phyloP scores from a whole-genome alignment of 2,329 filamentous ascomycete species.

The Aspergillus terreus region DNA sequence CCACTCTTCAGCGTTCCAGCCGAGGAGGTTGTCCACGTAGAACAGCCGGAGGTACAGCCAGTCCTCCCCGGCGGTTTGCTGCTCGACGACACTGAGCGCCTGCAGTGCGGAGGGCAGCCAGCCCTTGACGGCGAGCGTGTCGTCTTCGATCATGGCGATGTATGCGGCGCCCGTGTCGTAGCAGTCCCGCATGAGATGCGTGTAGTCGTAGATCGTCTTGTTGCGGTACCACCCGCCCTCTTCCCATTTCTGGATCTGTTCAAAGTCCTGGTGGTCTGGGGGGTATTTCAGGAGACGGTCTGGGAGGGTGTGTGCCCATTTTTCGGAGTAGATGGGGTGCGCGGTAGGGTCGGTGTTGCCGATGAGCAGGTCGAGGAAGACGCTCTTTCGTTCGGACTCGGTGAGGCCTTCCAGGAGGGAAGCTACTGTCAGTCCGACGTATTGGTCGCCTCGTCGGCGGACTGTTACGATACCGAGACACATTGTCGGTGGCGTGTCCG shows the following conservation, averaged over 20 bases:
- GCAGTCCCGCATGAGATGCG: slow-evolving; percentile 39
- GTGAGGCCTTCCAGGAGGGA: slow-evolving; percentile 41
- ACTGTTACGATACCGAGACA: slow-evolving; percentile 44
- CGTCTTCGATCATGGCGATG: slow-evolving; percentile 45
- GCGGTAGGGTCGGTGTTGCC: slow-evolving; percentile 36
- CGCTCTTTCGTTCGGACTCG: slow-evolving; percentile 33
- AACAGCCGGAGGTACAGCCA: slow-evolving; percentile 44
- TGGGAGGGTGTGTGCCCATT: slow-evolving; percentile 37
- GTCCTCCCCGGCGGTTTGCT: slow-evolving; percentile 3
- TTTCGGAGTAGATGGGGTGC: slow-evolving; percentile 38
- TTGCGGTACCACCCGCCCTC: slow-evolving; percentile 20
- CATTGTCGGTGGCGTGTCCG: slow-evolving; percentile 14
- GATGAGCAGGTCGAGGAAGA: slow-evolving; percentile 41
- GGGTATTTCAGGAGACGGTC: slow-evolving; percentile 41
- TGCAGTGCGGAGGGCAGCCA: slow-evolving; percentile 41
- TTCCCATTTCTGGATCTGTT: slow-evolving; percentile 9
- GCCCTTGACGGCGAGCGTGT: slow-evolving; percentile 43
- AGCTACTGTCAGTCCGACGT: slow-evolving; percentile 39
- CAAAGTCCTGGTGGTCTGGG: slow-evolving; percentile 20
- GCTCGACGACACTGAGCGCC: slow-evolving; percentile 31
- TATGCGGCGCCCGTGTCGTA: slow-evolving; percentile 36
- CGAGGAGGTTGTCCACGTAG: slow-evolving; percentile 42
- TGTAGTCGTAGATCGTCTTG: slow-evolving; percentile 45
- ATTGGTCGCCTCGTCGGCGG: slow-evolving; percentile 34
- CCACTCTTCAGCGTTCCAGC: slow-evolving; percentile 44